Base-by-base conservation (phyloP, 2,329 filamentous ascomycete genomes). In the Xylogone sp. region DNA sequence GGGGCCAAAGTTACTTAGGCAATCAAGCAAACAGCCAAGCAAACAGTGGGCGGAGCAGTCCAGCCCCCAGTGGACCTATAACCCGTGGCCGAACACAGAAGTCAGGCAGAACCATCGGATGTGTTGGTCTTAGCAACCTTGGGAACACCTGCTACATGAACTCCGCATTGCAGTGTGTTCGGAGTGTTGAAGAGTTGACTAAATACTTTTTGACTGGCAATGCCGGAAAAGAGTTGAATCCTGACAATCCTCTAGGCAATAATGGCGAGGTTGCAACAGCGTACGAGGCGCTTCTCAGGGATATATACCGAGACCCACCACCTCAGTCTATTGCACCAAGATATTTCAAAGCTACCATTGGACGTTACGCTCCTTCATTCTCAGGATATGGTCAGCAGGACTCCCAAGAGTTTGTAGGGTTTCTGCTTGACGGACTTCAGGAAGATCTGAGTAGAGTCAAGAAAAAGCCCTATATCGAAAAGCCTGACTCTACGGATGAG, bases 141-240 rank as follows among this genome's bases (percentile, higher is more conserved):
- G 94, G 94, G 46, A 99, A 99, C 64, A 97, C 94, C 0, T 99
- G 94, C 71, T 99, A 99, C 72, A 97, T 97, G 92, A 97, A 97
- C 69, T 96, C 93, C 20, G 94, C 94, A 9, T 76, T 97, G 50
- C 94, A 99, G 67, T 99, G 94, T 67, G 83, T 99, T 48, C 85
- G 93, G 47, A 95, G 90, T 61, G 91, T 97, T 0, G 90, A 96
- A 65, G 94, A 99, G 69, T 74, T 99, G 57, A 93, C 90, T 4
- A 86, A 91, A 63, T 99, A 96, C 69, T 97, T 99, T 69, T 70
- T 97, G 46, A 77, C 81, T 47, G 79, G 84, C 53, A 80, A 86
- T 55, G 91, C 89, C 70, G 83, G 87, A 61, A 74, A 78, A 48
- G 93, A 99, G 63, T 79, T 97, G 59, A 99, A 99, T 68, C 77